Evolutionary conservation across 2,329 filamentous ascomycete genomes (phyloP).

Genomic region (Alternaria sp.): DNA sequence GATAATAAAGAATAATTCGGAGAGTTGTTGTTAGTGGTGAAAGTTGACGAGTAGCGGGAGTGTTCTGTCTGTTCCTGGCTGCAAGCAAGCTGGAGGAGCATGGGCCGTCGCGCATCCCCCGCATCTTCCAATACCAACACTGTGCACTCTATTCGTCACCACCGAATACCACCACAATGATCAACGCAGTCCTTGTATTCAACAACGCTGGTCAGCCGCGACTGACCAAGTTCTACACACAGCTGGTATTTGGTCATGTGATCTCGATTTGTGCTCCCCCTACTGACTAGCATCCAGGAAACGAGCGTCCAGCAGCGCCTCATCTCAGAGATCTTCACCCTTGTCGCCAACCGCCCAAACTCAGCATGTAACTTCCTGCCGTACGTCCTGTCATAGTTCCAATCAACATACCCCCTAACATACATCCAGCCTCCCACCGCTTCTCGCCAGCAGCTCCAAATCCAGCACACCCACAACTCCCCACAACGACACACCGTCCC

Average conservation of each 20-base stretch:
- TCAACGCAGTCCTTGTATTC: slow-evolving; percentile 98
- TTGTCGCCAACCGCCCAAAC: slow-evolving; percentile 89
- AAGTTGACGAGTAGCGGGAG: slow-evolving; percentile 11
- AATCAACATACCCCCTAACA: slow-evolving; percentile 41
- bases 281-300: slow-evolving; percentile 67
- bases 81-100: slow-evolving; percentile 14
- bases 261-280: neutral
- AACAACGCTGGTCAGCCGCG: slow-evolving; percentile 97
- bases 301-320: slow-evolving; percentile 96
- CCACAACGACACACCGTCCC: slow-evolving; percentile 87
- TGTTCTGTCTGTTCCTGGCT: slow-evolving; percentile 11
- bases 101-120: slow-evolving; percentile 17
- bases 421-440: slow-evolving; percentile 69
- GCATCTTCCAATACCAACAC: slow-evolving; percentile 13
- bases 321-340: slow-evolving; percentile 95
- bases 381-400: slow-evolving; percentile 42
- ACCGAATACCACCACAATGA: slow-evolving; percentile 67
- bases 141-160: neutral
- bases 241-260: slow-evolving; percentile 70
- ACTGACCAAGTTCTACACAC: slow-evolving; percentile 98
- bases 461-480: slow-evolving; percentile 61
- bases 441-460: slow-evolving; percentile 62
- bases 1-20: neutral
- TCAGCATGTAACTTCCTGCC: slow-evolving; percentile 98
- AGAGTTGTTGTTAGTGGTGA: neutral